Evolutionary conservation across 805 yeast species (phyloP).

Genomic region (Candida pini): DNA sequence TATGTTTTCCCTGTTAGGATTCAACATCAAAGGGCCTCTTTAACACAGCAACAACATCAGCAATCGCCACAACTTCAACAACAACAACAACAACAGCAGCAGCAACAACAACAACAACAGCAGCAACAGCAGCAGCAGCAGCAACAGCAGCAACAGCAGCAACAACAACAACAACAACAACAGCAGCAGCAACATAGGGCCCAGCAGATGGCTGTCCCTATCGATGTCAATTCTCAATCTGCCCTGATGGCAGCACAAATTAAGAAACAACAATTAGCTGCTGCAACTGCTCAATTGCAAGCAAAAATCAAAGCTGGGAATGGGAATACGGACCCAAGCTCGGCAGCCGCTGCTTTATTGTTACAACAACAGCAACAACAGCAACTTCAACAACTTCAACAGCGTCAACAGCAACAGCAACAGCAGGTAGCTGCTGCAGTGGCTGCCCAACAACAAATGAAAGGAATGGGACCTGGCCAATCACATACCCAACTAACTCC

Average conservation of each 20-base stretch:
- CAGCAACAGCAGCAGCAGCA: slow-evolving; percentile 4
- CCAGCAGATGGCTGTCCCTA: too few species aligned
- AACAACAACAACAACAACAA: slow-evolving; percentile 2
- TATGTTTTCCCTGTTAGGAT: slow-evolving; percentile 52
- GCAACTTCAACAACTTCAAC: background rate
- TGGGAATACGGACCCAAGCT: background rate
- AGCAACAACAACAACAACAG: slow-evolving; percentile 4
- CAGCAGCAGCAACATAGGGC: background rate
- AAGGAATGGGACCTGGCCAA: too few species aligned
- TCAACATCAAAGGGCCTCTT: slow-evolving; percentile 30
- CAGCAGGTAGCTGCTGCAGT: slow-evolving; percentile 9
- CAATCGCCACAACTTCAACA: slow-evolving; percentile 5
- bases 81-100: slow-evolving; percentile 5
- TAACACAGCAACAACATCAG: slow-evolving; percentile 10
- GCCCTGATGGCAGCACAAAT: too few species aligned
- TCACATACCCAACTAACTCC: slow-evolving; percentile 4
- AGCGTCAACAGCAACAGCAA: slow-evolving; percentile 11
- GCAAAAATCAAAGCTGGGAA: background rate
- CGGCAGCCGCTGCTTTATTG: background rate
- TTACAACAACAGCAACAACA: slow-evolving; percentile 6
- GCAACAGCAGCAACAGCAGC: background rate
- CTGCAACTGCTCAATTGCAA: background rate
- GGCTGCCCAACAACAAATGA: background rate
- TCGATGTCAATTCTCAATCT: too few species aligned
- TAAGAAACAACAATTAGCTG: background rate